Base-by-base conservation (phyloP, 768 basidiomycete genomes). In the Kwoniella pini region DNA sequence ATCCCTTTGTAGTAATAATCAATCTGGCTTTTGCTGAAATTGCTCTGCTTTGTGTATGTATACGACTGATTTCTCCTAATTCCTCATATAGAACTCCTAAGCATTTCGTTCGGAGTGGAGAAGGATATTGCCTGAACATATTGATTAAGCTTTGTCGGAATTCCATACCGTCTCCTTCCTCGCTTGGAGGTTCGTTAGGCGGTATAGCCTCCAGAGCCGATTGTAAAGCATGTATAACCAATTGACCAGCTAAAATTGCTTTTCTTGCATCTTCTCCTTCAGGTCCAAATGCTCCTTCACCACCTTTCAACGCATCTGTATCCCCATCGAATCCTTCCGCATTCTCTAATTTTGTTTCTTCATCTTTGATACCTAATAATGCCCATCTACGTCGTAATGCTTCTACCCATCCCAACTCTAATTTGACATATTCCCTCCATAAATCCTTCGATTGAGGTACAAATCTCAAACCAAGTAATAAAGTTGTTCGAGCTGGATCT, bases 341-440 rank as follows among this genome's bases (percentile, higher is more conserved):
- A 24, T 40, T 44, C 44, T 43, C 2, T 75, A 80, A 53, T 11
- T 19, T 19, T 42, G n/a, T 9, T 10, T 7, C n/a, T 42, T 65
- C 59, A 51, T 66, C 54, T 52, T n/a, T n/a, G n/a, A 94, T 87
- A 7, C 91, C 92, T 19, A 95, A 81, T 7, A 90, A 81, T 44
- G 82, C 85, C 91, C 90, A 92, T 52, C 92, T 82, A 64, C 89
- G 80, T 38, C 89, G 81, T 48, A 94, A 79, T 13, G 84, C 85
- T 80, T 95, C 91, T 7, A 91, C 81, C 77, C 90, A 95, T 2
- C 86, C 86, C 4, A 94, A 79, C 76, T 97, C 93, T 85, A 96
- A 90, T 74, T 86, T 86, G 64, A 91, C 85, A 74, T 93, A 95
- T 77, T 94, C 92, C 21, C 82, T 82, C 93, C 93, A 97, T 78